A percentile compares a stretch with the other conserved stretches of the same genome.
Evolutionary conservation across 805 yeast genomes (phyloP).

Genomic region (Saturnispora silvae): DNA sequence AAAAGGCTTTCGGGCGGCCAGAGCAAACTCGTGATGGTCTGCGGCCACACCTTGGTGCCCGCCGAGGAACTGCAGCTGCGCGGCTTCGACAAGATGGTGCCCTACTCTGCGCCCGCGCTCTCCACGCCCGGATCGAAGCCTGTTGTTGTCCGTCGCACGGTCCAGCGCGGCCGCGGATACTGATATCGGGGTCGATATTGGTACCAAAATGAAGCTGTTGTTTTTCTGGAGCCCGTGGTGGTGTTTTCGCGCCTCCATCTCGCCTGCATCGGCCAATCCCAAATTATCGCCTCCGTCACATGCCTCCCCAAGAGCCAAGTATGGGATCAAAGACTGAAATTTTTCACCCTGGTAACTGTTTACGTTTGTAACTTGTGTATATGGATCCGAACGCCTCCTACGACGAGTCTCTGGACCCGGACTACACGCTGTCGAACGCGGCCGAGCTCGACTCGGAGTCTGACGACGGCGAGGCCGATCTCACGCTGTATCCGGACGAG

Average conservation of each 20-base stretch:
- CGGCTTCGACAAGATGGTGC: conserved; percentile 14
- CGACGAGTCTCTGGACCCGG: conserved; percentile 22
- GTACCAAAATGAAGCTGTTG: no score
- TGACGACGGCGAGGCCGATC: conserved; percentile 4
- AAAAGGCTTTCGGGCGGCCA: conserved; percentile 15
- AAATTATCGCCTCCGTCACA: no score
- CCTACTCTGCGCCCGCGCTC: conserved; percentile 31
- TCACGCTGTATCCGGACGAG: conserved; percentile 6
- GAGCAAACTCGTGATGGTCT: conserved; percentile 32
- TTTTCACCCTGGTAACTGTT: no score
- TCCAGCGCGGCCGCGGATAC: conserved; percentile 25
- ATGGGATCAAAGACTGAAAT: no score
- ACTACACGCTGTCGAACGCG: conserved; percentile 14
- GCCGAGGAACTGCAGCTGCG: conserved; percentile 25
- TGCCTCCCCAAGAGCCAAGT: no score
- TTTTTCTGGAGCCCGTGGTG: no score
- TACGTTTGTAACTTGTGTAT: no score
- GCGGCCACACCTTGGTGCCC: conserved; percentile 63
- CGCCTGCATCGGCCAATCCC: no score
- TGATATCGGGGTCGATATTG: no score
- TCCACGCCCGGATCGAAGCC: conserved; percentile 34
- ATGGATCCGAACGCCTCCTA: conserved; percentile 19
- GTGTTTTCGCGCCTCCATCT: no score
- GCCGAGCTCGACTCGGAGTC: conserved; percentile 4
- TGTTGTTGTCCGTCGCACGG: conserved; percentile 38